Conservation (phyloP, 768 basidiomycete species). For the Termitomyces sp. region DNA sequence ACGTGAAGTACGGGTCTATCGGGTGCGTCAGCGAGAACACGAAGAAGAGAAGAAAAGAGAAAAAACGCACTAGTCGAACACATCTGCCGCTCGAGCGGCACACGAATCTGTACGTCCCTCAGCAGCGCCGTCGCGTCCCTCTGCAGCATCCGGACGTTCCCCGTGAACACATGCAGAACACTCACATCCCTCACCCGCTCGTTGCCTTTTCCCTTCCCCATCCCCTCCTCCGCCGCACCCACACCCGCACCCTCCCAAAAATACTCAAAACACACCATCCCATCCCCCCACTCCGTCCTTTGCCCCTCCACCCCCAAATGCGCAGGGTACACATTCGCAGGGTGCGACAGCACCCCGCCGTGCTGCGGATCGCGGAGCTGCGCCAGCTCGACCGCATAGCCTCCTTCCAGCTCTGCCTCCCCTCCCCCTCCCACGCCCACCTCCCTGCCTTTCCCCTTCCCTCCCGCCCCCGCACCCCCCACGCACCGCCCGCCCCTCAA, state of each 20-base stretch:
- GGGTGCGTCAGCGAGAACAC: background rate
- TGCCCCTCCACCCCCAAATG: slow-evolving; percentile 8
- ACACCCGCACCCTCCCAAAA: slow-evolving; percentile 7
- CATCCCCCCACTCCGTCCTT: slow-evolving; percentile 23
- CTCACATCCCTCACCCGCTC: slow-evolving; percentile 9
- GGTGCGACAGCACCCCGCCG: slow-evolving; percentile 24
- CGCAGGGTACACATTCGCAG: slow-evolving; percentile 26
- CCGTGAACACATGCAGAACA: slow-evolving; percentile 45
- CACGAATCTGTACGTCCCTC: slow-evolving; percentile 32
- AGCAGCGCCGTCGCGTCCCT: slow-evolving; percentile 33
- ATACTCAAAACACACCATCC: slow-evolving; percentile 32
- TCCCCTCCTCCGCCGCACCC: background rate
- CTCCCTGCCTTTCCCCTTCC: background rate
- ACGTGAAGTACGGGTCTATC: slow-evolving; percentile 11
- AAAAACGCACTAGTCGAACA: slow-evolving; percentile 23
- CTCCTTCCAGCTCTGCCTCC: background rate
- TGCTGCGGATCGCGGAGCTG: slow-evolving; percentile 34
- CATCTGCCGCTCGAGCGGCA: slow-evolving; percentile 25
- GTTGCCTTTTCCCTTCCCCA: background rate
- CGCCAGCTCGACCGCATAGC: slow-evolving; percentile 26
- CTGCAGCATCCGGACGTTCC: slow-evolving; percentile 42
- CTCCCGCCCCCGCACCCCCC: slow-evolving; percentile 6
- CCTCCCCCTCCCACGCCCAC: background rate
- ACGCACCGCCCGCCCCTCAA: slow-evolving; percentile 47
- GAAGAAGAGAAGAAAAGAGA: background rate